Evolutionary conservation across 768 basidiomycete species (phyloP), one percentile per base, ranked within the genome.

Genomic region (Boletus rubroflammeus): DNA sequence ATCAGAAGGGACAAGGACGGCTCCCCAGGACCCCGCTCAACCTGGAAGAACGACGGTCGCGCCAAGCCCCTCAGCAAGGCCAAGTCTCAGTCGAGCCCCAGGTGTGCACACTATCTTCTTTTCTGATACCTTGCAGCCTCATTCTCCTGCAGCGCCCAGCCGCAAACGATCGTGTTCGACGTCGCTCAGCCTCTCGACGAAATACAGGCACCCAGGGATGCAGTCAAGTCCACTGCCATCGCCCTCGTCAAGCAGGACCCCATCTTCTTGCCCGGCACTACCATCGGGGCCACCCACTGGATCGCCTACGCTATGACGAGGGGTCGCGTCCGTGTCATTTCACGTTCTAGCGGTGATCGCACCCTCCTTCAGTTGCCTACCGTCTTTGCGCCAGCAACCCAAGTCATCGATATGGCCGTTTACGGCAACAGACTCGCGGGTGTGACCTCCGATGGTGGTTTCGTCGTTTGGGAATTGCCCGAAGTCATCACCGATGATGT

Each of bases 301-400:
- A 91, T 93, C 54, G 91, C 91, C 15, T 93, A 93, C 63, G 91
- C 90, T 25, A 93, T 93, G 91, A 92, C 88, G 5, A 83, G 86
- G 74, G 89, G 87, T 83, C 90, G 91, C 55, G 87, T 93, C 47
- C 87, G 91, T 41, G 87, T 93, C 48, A 93, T 93, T 55, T 93
- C 90, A 21, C 81, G 91, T 49, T 89, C 90, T 23, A 92, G 90
- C 60, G 91, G 91, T 35, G 90, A 92, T 69, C 85, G 91, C 49
- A 92, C 91, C 7, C 74, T 93, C 2, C 78, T 93, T n/a, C 88
- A 91, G 63, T 75, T 93, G 42, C 85, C 83, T 15, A 67, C 70
- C 9, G 67, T 83, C 28, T 91, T 92, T 72, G 80, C 81, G 0
- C 66, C 72, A 5, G 71, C 77, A 28, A 82, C 85, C 2, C 84